Percentiles rank a stretch among this genome's conserved stretches.
phyloP scores from a whole-genome alignment of 2,329 filamentous ascomycete genomes.

The Chalaropsis ovoidea region DNA sequence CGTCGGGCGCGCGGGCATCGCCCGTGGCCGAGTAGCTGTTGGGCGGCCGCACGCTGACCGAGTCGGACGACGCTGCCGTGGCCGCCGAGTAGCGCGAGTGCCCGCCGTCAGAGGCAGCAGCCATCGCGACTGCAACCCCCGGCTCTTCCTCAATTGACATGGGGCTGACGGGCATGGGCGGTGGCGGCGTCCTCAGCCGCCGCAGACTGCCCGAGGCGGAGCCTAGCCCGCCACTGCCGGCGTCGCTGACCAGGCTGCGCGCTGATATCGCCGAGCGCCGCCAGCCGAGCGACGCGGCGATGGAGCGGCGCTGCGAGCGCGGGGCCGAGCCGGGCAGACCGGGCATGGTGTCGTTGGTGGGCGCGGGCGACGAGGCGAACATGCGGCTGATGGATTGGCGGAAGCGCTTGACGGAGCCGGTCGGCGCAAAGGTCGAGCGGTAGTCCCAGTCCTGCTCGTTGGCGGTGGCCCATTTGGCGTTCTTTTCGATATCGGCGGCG shows the following conservation, averaged over 20 bases:
- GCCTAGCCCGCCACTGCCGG: not conserved
- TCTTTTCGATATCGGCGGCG: slow-evolving; percentile 19
- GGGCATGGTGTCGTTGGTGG: not conserved
- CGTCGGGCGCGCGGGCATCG: not conserved
- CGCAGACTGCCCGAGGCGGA: slow-evolving; percentile 1
- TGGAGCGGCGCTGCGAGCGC: slow-evolving; percentile 7
- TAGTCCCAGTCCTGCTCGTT: slow-evolving; percentile 19
- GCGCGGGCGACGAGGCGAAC: not conserved
- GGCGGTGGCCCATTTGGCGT: not conserved
- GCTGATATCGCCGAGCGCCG: slow-evolving; percentile 11
- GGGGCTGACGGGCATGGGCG: slow-evolving; percentile 2
- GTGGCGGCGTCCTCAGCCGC: not conserved
- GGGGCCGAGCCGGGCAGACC: not conserved
- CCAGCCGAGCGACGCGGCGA: slow-evolving; percentile 14
- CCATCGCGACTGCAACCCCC: too few relatives aligned
- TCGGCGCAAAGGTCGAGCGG: slow-evolving; percentile 21
- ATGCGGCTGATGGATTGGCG: slow-evolving; percentile 18
- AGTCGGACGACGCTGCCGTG: slow-evolving; percentile 2
- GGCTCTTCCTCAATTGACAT: not conserved
- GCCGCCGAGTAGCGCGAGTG: not conserved
- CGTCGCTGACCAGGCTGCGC: not conserved
- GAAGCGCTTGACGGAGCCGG: slow-evolving; percentile 7
- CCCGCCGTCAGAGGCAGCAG: not conserved
- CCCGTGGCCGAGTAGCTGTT: slow-evolving; percentile 7
- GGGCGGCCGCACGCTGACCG: slow-evolving; percentile 15